Evolutionary conservation across 1,139 yeast genomes (phyloP).

Genomic region (Candida tropicalis): DNA sequence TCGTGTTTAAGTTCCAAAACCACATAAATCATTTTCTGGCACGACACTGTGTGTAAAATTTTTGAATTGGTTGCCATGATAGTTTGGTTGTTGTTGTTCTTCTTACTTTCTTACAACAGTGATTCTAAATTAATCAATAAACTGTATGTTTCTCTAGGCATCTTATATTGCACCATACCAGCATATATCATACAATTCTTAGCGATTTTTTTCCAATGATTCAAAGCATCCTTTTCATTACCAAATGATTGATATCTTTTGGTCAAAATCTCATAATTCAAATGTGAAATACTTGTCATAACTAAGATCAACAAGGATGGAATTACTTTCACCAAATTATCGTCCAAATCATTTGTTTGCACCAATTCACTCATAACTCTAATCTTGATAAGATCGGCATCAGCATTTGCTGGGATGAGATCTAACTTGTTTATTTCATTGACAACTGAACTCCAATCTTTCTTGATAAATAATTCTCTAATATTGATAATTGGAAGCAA

Average conservation of each 20-base stretch:
- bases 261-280: slow-evolving; percentile 51
- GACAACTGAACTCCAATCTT: slow-evolving; percentile 66
- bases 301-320: slow-evolving; percentile 80
- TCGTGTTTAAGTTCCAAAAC: too few species aligned
- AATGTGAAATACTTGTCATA: slow-evolving; percentile 74
- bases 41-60: too few species aligned
- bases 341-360: slow-evolving; percentile 56
- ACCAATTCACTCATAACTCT: slow-evolving; percentile 47
- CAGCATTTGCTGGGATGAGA: slow-evolving; percentile 61
- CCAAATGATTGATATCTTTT: slow-evolving; percentile 52
- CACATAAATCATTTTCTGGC: too few species aligned
- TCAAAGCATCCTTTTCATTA: slow-evolving; percentile 56
- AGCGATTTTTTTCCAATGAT: slow-evolving; percentile 63
- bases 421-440: slow-evolving; percentile 59
- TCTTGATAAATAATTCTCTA: slow-evolving; percentile 58
- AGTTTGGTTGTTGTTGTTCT: not conserved
- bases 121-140: slow-evolving; percentile 73
- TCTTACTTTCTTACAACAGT: slow-evolving; percentile 22
- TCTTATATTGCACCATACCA: slow-evolving; percentile 91
- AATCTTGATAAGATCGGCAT: slow-evolving; percentile 38
- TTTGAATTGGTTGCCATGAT: too few species aligned
- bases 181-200: slow-evolving; percentile 92
- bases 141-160: slow-evolving; percentile 91
- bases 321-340: slow-evolving; percentile 73
- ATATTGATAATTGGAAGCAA: slow-evolving; percentile 70